Base-by-base conservation (phyloP, 208 protist species). In the Herpetomonas tarakana region DNA sequence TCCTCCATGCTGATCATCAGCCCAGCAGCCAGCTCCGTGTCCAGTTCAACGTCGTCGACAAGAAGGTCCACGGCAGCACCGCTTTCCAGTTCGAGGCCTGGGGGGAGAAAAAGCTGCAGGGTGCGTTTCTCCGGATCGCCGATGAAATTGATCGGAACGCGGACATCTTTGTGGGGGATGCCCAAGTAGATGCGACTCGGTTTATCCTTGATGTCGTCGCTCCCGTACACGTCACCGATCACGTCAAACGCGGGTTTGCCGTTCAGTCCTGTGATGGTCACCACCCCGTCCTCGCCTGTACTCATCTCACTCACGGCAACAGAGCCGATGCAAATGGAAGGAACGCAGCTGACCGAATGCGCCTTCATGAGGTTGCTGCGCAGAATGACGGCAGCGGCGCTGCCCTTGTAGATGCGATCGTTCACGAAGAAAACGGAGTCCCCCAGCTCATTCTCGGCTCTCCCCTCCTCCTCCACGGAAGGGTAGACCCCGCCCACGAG, bases 391-490 rank as follows among this genome's bases (percentile, higher is more conserved):
- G 74, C 83, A 11, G 78, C 81, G 11, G 85, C 85, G 57, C 85
- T 92, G 11, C 88, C 85, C 28, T 78, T 81, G 61, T 89, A 92
- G 0, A 92, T 78, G 12, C 85, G 68, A 58, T 92, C 83, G 51
- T 92, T 89, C 25, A 92, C 55, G 61, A 92, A 94, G 35, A 88
- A 94, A 1, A 94, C 58, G 14, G 88, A 92, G 51, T 91, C 83
- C 24, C 78, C 76, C 22, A 84, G 58, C 25, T 78, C 71, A 1
- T 65, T 44, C 21, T 18, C 24, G 46, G 53, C 12, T 3, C 68
- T 65, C 11, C 38, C 47, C 39, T 60, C 59, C 1, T 55, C 62
- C 26, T 67, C 62, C 6, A 77, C 57, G n/a, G 88, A 70, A 16
- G 88, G 85, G 58, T 83, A 92, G 49, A 94, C 53, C 11, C 78